Base-by-base conservation (phyloP, 768 basidiomycete genomes). In the Hericium erinaceus region DNA sequence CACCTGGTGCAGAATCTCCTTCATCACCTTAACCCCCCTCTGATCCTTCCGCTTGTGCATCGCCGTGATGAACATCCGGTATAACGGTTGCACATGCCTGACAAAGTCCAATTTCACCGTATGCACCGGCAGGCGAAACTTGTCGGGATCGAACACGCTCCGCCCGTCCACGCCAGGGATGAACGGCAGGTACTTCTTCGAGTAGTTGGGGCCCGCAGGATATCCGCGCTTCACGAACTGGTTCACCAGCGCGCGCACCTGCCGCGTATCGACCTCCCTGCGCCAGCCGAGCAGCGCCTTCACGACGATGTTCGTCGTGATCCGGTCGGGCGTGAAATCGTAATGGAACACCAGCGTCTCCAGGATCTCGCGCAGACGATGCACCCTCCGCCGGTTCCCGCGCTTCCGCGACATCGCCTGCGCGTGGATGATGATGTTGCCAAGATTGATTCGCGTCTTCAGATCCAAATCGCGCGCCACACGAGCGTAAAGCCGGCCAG, bases 241-340 rank as follows among this genome's bases (percentile, higher is more conserved):
- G 67, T 89, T 84, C 57, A 90, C 88, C n/a, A 90, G 65, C 20
- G 65, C 70, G 40, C 80, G 76, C 48, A 88, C 66, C 56, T 73
- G 74, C 16, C 56, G 44, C 4, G 69, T 61, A 59, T 79, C 73
- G 48, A 86, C 68, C 18, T 70, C 71, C 0, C 65, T 59, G 37
- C 69, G 71, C 80, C 83, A 85, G 16, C 69, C 67, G 58, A 92
- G 67, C 60, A 85, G 71, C 8, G 76, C 77, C 65, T 83, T 84
- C 59, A 89, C 58, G 48, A 91, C 54, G 50, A 90, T 80, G 64
- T 92, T 91, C 56, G 80, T 71, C 4, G 90, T 90, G 40, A 86
- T 73, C 10, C 83, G 76, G 66, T 92, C 88, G 9, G 84, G 80
- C 11, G 65, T 65, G 65, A 90, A 87, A 7, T 69, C 75, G 39